Evolutionary conservation across 208 protist genomes (phyloP).

Genomic region (Crithidia sp.): DNA sequence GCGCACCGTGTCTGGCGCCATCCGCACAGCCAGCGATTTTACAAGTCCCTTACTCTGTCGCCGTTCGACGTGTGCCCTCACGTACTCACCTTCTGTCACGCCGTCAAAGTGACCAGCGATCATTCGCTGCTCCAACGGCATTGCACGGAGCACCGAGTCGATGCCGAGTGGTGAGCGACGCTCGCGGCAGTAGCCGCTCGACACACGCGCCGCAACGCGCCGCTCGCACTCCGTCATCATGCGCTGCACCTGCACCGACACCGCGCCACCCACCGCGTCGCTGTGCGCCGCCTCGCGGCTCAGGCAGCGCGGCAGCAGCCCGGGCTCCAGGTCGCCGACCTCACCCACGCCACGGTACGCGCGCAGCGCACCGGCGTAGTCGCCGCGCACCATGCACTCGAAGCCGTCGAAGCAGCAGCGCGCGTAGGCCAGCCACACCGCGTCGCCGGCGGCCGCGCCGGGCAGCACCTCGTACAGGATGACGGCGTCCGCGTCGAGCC

Average conservation of each 20-base stretch:
- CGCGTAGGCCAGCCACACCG: slow-evolving; percentile 32
- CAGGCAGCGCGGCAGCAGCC: slow-evolving; percentile 19
- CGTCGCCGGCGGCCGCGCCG: slow-evolving; percentile 12
- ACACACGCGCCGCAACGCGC: background rate
- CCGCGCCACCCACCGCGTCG: slow-evolving; percentile 7
- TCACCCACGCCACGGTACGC: slow-evolving; percentile 28
- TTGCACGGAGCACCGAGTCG: background rate
- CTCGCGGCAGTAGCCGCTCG: background rate
- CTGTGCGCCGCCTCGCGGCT: slow-evolving; percentile 16
- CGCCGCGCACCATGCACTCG: slow-evolving; percentile 40
- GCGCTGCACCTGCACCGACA: slow-evolving; percentile 18
- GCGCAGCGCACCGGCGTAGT: slow-evolving; percentile 38
- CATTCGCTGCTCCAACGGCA: slow-evolving; percentile 1
- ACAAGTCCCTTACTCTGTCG: background rate
- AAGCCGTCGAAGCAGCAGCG: slow-evolving; percentile 34
- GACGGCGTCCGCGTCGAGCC: slow-evolving; percentile 18
- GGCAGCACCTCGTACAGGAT: slow-evolving; percentile 34
- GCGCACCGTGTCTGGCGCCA: background rate
- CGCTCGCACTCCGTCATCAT: slow-evolving; percentile 20
- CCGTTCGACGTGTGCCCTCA: background rate
- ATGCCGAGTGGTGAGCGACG: background rate
- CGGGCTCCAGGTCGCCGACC: slow-evolving; percentile 16
- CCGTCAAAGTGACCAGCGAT: too few species aligned
- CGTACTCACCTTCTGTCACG: background rate
- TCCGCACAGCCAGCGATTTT: background rate